phyloP scores from a whole-genome alignment of 2,329 filamentous ascomycete species.

The Tolypocladium ophioglossoides region DNA sequence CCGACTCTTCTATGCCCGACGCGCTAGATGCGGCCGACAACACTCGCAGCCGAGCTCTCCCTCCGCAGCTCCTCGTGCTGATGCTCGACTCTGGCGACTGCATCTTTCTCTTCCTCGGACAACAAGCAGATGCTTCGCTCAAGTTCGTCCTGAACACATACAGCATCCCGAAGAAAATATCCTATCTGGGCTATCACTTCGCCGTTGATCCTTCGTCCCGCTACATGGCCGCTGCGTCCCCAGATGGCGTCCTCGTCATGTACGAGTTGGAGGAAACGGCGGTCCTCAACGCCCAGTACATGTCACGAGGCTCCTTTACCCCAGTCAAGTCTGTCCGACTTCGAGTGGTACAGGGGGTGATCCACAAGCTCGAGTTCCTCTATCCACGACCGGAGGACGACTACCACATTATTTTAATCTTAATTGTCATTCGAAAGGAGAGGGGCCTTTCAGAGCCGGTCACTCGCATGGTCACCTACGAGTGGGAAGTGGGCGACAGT shows the following conservation, averaged over 20 bases:
- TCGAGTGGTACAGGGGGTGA: slow-evolving; percentile 53
- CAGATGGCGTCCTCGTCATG: slow-evolving; percentile 59
- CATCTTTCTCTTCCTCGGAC: slow-evolving; percentile 63
- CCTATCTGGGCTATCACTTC: slow-evolving; percentile 53
- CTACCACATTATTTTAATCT: slow-evolving; percentile 64
- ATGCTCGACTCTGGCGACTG: slow-evolving; percentile 63
- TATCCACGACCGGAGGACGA: slow-evolving; percentile 57
- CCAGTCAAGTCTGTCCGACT: slow-evolving; percentile 43
- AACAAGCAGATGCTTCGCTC: slow-evolving; percentile 29
- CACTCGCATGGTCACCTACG: slow-evolving; percentile 45
- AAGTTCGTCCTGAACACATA: slow-evolving; percentile 53
- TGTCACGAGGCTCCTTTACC: slow-evolving; percentile 30
- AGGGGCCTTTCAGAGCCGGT: slow-evolving; percentile 11
- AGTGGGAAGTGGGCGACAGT: slow-evolving; percentile 46
- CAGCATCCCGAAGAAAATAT: slow-evolving; percentile 46
- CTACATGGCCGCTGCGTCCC: slow-evolving; percentile 58
- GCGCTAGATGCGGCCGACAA: slow-evolving; percentile 6
- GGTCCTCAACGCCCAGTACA: slow-evolving; percentile 40
- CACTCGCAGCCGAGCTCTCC: slow-evolving; percentile 27
- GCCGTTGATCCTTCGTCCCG: slow-evolving; percentile 68
- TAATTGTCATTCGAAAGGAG: slow-evolving; percentile 44
- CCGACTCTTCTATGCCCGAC: slow-evolving; percentile 26
- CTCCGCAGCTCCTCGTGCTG: slow-evolving; percentile 73
- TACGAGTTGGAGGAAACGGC: slow-evolving; percentile 54
- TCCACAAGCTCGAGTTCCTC: slow-evolving; percentile 81